Evolutionary conservation across 208 protist genomes (phyloP).

Genomic region (Leishmania tropica): DNA sequence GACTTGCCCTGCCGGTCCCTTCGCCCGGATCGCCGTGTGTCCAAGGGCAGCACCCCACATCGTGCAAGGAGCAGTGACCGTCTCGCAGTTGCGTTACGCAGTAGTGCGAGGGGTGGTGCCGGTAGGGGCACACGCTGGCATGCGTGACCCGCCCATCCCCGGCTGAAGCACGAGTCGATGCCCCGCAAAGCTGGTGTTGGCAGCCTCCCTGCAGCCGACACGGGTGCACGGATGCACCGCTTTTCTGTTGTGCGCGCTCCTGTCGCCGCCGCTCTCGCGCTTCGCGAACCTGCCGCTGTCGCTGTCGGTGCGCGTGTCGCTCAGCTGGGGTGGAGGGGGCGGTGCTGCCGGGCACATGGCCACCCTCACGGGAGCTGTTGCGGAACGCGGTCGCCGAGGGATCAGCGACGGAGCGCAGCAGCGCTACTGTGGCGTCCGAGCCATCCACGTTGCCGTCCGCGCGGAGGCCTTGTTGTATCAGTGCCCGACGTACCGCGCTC

Average conservation of each 20-base stretch:
- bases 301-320: constrained; percentile 13
- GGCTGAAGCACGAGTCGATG: not conserved
- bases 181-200: not conserved
- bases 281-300: constrained; percentile 21
- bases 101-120: constrained; percentile 31
- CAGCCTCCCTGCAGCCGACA: constrained; percentile 58
- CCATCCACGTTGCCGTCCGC: not conserved
- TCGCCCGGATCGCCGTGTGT: constrained; percentile 34
- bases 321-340: constrained; percentile 13
- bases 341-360: constrained; percentile 2
- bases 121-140: constrained; percentile 32
- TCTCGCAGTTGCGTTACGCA: constrained; percentile 45
- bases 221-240: constrained; percentile 36
- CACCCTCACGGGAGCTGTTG: not conserved
- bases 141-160: not conserved
- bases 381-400: not conserved
- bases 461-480: constrained; percentile 1
- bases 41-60: constrained; percentile 57
- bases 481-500: constrained; percentile 17
- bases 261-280: constrained; percentile 28
- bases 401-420: not conserved
- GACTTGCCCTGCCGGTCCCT: not conserved
- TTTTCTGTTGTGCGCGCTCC: constrained; percentile 14
- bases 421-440: not conserved
- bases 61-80: constrained; percentile 37